Percentiles rank a stretch among this genome's conserved stretches.
Evolutionary conservation across 495 filamentous ascomycete genomes (phyloP).

Genomic region (Trichoderma parareesei): DNA sequence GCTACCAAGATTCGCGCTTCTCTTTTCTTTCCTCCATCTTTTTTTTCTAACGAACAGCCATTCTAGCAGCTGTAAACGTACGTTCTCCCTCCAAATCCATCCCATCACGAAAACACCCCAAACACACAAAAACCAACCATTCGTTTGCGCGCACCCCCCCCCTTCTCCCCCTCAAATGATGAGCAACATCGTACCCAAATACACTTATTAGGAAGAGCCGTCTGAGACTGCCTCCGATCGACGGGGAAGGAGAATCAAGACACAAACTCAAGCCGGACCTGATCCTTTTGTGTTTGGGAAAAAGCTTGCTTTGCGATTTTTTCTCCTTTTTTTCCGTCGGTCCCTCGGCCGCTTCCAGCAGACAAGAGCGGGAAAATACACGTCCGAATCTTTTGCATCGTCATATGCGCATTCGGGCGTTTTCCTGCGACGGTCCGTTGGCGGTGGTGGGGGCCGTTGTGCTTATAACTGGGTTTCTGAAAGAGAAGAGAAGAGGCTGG

Average conservation of each 20-base stretch:
- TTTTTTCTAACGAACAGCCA: not conserved
- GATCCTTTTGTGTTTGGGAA: no score
- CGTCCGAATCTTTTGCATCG: conserved; percentile 7
- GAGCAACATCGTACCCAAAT: conserved; percentile 8
- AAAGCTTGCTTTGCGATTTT: no score
- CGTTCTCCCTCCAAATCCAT: not conserved
- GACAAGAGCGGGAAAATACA: not conserved
- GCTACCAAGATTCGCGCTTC: not conserved
- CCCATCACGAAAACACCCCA: not conserved
- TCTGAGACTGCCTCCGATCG: conserved; percentile 12
- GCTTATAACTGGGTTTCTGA: conserved; percentile 15
- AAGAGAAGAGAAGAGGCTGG: not conserved
- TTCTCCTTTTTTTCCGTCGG: not conserved
- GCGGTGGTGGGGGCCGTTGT: conserved; percentile 12
- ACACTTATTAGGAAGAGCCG: conserved; percentile 14
- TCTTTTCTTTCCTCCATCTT: not conserved
- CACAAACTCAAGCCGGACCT: no score
- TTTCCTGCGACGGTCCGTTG: not conserved
- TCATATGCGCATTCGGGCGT: conserved; percentile 12
- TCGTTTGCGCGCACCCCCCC: no score
- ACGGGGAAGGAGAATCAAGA: no score
- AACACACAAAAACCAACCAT: not conserved
- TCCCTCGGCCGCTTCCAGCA: conserved; percentile 6
- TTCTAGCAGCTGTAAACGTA: not conserved
- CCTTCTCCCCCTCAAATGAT: conserved; percentile 9